These are phyloP conservation scores for Arabidopsis hybrid DNA, from an alignment of 441 rosid species.

Conservation along the genomic window DNA sequence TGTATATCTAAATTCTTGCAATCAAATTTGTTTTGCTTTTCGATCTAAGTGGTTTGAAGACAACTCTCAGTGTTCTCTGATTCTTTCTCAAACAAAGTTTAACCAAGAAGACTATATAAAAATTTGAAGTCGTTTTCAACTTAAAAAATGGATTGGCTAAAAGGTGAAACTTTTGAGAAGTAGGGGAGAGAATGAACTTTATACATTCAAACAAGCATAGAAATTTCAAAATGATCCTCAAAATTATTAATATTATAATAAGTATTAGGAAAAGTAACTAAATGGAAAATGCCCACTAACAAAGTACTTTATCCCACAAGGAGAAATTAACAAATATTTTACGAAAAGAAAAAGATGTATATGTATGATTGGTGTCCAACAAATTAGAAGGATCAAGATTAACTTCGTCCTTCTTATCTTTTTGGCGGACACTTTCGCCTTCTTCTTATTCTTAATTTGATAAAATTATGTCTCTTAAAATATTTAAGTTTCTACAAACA, in stretches of 20 bases:
- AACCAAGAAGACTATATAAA: slow-evolving; percentile 8
- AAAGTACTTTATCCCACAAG: slow-evolving; percentile 47
- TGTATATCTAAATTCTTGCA: background rate
- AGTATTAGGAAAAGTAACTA: slow-evolving; percentile 35
- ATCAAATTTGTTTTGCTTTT: background rate
- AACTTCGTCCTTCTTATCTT: slow-evolving; percentile 50
- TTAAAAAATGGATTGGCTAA: slow-evolving; percentile 9
- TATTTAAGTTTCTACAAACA: slow-evolving; percentile 20
- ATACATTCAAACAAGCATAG: slow-evolving; percentile 36
- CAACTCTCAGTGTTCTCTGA: background rate
- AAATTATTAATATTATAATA: slow-evolving; percentile 28
- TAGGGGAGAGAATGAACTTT: slow-evolving; percentile 51
- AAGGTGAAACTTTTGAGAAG: slow-evolving; percentile 55
- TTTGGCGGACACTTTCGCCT: slow-evolving; percentile 35
- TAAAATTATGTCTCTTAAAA: slow-evolving; percentile 14
- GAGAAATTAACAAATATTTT: slow-evolving; percentile 41
- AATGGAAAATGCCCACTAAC: slow-evolving; percentile 80
- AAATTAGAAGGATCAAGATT: slow-evolving; percentile 56
- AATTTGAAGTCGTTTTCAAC: slow-evolving; percentile 34
- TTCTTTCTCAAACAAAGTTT: background rate
- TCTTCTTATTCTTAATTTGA: slow-evolving; percentile 51
- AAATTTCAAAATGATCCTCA: slow-evolving; percentile 48
- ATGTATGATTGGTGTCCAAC: slow-evolving; percentile 61
- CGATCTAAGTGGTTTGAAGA: background rate
- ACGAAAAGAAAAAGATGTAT: slow-evolving; percentile 35